Evolutionary conservation across 805 yeast species (phyloP).

Genomic region (Candida dendrica): DNA sequence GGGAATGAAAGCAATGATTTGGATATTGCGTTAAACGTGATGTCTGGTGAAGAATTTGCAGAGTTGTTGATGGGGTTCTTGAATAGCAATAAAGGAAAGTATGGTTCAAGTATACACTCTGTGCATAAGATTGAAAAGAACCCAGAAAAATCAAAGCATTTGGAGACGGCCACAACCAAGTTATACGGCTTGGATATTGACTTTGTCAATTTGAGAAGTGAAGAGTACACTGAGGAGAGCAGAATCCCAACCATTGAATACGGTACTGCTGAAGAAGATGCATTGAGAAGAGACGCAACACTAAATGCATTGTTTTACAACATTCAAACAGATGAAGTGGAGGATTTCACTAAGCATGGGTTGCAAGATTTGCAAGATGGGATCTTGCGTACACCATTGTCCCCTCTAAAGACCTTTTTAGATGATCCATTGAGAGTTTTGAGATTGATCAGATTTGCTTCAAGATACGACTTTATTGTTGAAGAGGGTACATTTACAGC

Average conservation of each 20-base stretch:
- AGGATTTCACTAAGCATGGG: slow-evolving; percentile 80
- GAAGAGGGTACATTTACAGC: slow-evolving; percentile 50
- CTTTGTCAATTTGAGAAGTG: slow-evolving; percentile 86
- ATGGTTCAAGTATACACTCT: slow-evolving; percentile 28
- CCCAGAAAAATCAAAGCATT: slow-evolving; percentile 93
- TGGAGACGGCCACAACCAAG: slow-evolving; percentile 93
- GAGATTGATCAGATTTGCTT: slow-evolving; percentile 79
- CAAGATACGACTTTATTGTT: slow-evolving; percentile 63
- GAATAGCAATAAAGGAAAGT: slow-evolving; percentile 22
- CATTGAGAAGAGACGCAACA: slow-evolving; percentile 91
- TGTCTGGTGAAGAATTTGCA: slow-evolving; percentile 87
- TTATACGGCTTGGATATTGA: slow-evolving; percentile 82
- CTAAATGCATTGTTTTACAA: slow-evolving; percentile 89
- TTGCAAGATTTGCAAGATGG: slow-evolving; percentile 64
- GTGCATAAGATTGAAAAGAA: slow-evolving; percentile 83
- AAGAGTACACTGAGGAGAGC: slow-evolving; percentile 74
- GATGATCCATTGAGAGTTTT: slow-evolving; percentile 93
- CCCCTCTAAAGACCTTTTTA: slow-evolving; percentile 74
- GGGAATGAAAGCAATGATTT: slow-evolving; percentile 79
- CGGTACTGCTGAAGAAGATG: slow-evolving; percentile 92
- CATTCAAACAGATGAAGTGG: slow-evolving; percentile 58
- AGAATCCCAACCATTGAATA: slow-evolving; percentile 78
- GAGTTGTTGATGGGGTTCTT: slow-evolving; percentile 48
- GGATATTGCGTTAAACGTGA: slow-evolving; percentile 81
- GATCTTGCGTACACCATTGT: slow-evolving; percentile 78